phyloP scores from a whole-genome alignment of 768 basidiomycete species.

The Trametes cingulata region DNA sequence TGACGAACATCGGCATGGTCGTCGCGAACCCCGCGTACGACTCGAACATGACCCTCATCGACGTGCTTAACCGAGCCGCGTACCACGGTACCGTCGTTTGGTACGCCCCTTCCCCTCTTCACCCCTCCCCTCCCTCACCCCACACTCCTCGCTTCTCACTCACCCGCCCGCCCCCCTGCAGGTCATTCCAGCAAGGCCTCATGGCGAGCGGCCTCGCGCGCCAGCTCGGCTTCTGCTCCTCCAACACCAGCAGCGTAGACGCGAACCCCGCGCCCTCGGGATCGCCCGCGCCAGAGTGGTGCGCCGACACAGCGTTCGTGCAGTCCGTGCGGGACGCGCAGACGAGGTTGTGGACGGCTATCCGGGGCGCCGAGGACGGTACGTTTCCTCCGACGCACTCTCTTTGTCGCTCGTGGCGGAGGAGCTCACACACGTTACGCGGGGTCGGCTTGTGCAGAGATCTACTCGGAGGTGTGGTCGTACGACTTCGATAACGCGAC shows the following conservation, averaged over 20 bases:
- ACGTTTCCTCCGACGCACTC: not conserved
- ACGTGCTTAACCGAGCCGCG: constrained; percentile 37
- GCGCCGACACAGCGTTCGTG: constrained; percentile 36
- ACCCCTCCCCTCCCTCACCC: not conserved
- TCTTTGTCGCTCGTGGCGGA: no score
- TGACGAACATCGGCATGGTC: constrained; percentile 50
- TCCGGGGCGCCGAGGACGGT: constrained; percentile 21
- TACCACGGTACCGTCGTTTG: constrained; percentile 42
- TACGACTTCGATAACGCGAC: constrained; percentile 39
- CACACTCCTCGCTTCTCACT: not conserved
- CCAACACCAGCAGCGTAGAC: constrained; percentile 24
- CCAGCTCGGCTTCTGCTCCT: constrained; percentile 10
- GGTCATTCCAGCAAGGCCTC: constrained; percentile 46
- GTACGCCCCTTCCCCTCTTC: constrained; percentile 20
- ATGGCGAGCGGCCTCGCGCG: constrained; percentile 45
- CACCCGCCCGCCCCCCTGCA: constrained; percentile 5
- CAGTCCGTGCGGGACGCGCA: constrained; percentile 38
- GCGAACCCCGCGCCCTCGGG: not conserved
- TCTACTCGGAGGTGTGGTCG: constrained; percentile 45
- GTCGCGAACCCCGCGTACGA: constrained; percentile 46
- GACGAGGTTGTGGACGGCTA: constrained; percentile 20
- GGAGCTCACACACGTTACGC: no score
- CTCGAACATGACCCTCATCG: constrained; percentile 42
- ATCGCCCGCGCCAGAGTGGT: constrained; percentile 38
- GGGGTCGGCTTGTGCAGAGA: constrained; percentile 22